Base-by-base conservation (phyloP, 148 eudicot genomes). In the Vaccinium corymbosum region DNA sequence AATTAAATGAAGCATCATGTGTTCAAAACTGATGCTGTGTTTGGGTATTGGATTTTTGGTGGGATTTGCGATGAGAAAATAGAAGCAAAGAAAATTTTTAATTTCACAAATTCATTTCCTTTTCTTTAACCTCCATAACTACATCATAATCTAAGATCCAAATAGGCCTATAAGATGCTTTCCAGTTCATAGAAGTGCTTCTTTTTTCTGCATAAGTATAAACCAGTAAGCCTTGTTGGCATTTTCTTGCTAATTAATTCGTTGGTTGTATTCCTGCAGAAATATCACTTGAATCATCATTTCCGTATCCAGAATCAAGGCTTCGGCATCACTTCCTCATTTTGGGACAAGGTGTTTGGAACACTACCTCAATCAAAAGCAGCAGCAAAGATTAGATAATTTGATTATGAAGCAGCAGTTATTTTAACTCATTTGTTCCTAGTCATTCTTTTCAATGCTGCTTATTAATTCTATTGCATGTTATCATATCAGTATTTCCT, bases 221-320 rank as follows among this genome's bases (percentile, higher is more conserved):
- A 68, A 68, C 2, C 38, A 3, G 38, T 29, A 27, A 68, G 14
- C 15, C 38, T 25, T 68, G 38, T 68, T 68, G 38, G 17, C 38
- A 27, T 7, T 68, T 27, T 29, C 42, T 35, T 2, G 0, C 73
- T 29, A 1, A 68, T 35, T 16, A 57, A 17, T 55, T 22, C 32
- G 25, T 55, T 55, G 66, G 27, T 79, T 68, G 51, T 68, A 68
- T 68, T 68, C 38, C 38, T 78, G 88, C 95, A 95, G 98, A 95
- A 83, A 83, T 95, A 90, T 88, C 98, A 95, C 88, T 84, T 95
- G 89, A 94, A 95, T 81, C 98, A 95, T 86, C 98, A 95, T 82
- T 95, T 92, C 83, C 89, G 95, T 15, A 86, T 88, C 83, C 94
- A 91, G 82, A 84, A 88, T 64, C 92, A 86, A 88, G 98, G 98